Conservation (phyloP, 2,329 filamentous ascomycete species). For the Neurospora crassa region DNA sequence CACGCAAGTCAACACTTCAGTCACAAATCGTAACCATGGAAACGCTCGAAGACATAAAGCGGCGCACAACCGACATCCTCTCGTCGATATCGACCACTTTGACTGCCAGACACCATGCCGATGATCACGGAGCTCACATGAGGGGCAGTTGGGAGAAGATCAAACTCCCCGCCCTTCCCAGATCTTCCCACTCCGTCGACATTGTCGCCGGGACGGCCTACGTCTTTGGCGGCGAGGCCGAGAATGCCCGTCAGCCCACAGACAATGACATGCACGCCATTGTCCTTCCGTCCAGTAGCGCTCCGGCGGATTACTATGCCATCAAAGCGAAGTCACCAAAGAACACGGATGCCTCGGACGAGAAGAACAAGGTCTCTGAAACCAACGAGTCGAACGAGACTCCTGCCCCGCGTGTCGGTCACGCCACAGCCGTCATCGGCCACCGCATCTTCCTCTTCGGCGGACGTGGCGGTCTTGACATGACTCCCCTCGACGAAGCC, state of each 20-base stretch:
- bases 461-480: slow-evolving; percentile 60
- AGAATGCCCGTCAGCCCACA: slow-evolving; percentile 47
- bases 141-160: slow-evolving; percentile 54
- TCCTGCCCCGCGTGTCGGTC: slow-evolving; percentile 61
- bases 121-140: slow-evolving; percentile 21
- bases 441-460: slow-evolving; percentile 72
- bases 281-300: slow-evolving; percentile 46
- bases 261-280: slow-evolving; percentile 66
- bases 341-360: neutral
- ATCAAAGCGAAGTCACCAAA: slow-evolving; percentile 36
- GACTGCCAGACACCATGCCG: slow-evolving; percentile 21
- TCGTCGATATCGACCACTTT: slow-evolving; percentile 39
- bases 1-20: neutral
- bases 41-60: slow-evolving; percentile 42
- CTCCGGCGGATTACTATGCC: slow-evolving; percentile 49
- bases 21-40: slow-evolving; percentile 31
- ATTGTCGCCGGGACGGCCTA: slow-evolving; percentile 45
- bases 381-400: slow-evolving; percentile 30
- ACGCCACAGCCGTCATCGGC: slow-evolving; percentile 59
- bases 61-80: slow-evolving; percentile 44
- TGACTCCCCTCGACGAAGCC: slow-evolving; percentile 62
- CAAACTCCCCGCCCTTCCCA: slow-evolving; percentile 45
- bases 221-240: slow-evolving; percentile 64
- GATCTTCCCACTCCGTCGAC: slow-evolving; percentile 66
- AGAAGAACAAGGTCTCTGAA: neutral